Conservation (phyloP, 2,329 filamentous ascomycete genomes). For the Aspergillus clavatus region DNA sequence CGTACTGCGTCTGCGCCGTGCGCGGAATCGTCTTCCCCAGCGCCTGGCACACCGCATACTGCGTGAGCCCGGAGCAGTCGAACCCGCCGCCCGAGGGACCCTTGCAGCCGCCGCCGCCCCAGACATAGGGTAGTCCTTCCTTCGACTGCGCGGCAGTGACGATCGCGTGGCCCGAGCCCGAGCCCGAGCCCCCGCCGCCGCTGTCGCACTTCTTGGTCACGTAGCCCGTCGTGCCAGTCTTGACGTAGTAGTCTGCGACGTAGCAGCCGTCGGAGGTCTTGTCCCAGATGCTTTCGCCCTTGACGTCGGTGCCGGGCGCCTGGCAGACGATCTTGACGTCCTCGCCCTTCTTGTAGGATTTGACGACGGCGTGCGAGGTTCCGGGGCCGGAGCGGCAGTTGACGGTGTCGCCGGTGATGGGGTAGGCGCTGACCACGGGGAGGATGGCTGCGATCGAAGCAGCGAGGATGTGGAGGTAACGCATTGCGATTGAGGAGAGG, state of each 20-base stretch:
- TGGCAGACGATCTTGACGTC: slow-evolving; percentile 15
- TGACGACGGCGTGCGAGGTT: slow-evolving; percentile 14
- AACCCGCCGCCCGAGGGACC: slow-evolving; percentile 21
- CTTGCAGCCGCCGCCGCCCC: slow-evolving; percentile 21
- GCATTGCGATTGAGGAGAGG: not conserved
- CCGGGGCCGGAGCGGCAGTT: slow-evolving; percentile 18
- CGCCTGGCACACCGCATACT: slow-evolving; percentile 22
- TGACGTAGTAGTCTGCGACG: slow-evolving; percentile 17
- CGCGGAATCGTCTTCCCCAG: slow-evolving; percentile 20
- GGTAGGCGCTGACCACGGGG: slow-evolving; percentile 16
- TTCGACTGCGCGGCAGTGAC: slow-evolving; percentile 19
- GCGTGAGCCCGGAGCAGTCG: slow-evolving; percentile 25
- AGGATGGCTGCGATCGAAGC: slow-evolving; percentile 15
- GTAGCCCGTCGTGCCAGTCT: slow-evolving; percentile 12
- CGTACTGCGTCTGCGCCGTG: slow-evolving; percentile 22
- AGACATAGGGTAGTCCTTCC: slow-evolving; percentile 24
- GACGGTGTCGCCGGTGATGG: slow-evolving; percentile 5
- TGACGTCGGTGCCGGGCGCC: slow-evolving; percentile 6
- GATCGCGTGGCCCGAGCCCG: slow-evolving; percentile 14
- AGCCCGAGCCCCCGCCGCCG: slow-evolving; percentile 1
- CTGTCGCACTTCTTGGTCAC: slow-evolving; percentile 12
- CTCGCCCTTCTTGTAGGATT: slow-evolving; percentile 9
- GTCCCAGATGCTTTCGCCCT: slow-evolving; percentile 16
- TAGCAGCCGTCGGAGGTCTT: slow-evolving; percentile 19
- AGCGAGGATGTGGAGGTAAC: slow-evolving; percentile 12